Evolutionary conservation across 1,284 basidiomycete species (phyloP).

Genomic region (Rhodotorula sp.): DNA sequence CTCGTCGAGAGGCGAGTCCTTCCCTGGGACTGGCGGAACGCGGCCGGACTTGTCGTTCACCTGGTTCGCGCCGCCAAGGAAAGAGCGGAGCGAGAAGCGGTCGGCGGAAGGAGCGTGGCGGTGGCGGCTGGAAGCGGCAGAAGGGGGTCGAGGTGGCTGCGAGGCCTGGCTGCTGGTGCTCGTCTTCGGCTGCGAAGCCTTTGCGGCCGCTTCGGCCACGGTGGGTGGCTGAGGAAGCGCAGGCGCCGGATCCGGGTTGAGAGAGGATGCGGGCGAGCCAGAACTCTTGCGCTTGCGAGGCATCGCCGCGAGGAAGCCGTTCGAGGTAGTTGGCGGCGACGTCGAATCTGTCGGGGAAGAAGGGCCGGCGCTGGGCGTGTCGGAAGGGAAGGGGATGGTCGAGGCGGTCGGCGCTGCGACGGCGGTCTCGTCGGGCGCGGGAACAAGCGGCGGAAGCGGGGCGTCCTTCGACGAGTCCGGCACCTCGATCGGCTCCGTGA

Average conservation of each 20-base stretch:
- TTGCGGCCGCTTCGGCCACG: conserved; percentile 15
- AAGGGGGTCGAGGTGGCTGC: conserved; percentile 11
- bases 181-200: conserved; percentile 30
- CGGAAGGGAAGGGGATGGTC: background rate
- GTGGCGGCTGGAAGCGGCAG: conserved; percentile 54
- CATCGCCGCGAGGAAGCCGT: background rate
- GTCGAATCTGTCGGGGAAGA: conserved; percentile 6
- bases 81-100: conserved; percentile 68
- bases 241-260: conserved; percentile 34
- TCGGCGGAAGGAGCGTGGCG: conserved; percentile 66
- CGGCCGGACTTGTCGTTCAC: conserved; percentile 2
- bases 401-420: background rate
- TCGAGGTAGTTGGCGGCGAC: background rate
- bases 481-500: background rate
- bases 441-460: background rate
- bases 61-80: conserved; percentile 53
- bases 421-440: background rate
- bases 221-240: conserved; percentile 11
- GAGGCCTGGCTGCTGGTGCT: conserved; percentile 25
- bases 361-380: conserved; percentile 12
- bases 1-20: conserved; percentile 28
- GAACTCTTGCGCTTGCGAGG: conserved; percentile 40
- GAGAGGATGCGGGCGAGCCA: conserved; percentile 24
- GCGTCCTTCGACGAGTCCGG: background rate
- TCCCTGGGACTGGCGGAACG: background rate